Conservation (phyloP, 2,329 filamentous ascomycete species). For the Ceratocystiopsis brevicomis region DNA sequence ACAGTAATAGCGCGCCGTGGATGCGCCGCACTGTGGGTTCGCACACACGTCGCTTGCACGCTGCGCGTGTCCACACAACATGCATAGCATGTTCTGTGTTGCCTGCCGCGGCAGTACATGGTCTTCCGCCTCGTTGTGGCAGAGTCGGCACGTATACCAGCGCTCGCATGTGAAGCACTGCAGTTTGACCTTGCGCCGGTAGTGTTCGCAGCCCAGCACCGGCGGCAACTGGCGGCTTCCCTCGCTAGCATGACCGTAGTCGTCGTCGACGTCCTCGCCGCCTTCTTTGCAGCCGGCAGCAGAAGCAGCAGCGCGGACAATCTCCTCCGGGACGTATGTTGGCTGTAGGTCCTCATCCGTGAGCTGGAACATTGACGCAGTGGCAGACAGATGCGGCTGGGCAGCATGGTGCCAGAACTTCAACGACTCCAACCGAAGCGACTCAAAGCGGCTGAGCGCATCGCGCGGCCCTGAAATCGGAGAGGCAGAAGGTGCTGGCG, state of each 20-base stretch:
- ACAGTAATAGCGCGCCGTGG: constrained; percentile 81
- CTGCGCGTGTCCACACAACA: constrained; percentile 80
- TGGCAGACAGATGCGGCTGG: no score
- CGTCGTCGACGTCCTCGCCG: constrained; percentile 11
- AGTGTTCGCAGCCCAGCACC: constrained; percentile 70
- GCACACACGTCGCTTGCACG: constrained; percentile 60
- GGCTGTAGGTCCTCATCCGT: constrained; percentile 43
- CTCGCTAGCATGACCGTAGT: constrained; percentile 25
- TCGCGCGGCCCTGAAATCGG: no score
- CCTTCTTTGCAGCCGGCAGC: constrained; percentile 11
- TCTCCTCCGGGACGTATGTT: constrained; percentile 36
- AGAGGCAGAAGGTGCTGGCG: no score
- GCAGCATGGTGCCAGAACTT: constrained; percentile 31
- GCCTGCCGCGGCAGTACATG: constrained; percentile 63
- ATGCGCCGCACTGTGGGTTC: constrained; percentile 43
- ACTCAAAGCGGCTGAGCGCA: no score
- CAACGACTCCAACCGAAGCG: no score
- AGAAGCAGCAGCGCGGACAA: no score
- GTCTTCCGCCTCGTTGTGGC: constrained; percentile 69
- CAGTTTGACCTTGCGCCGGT: constrained; percentile 86
- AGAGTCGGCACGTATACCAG: constrained; percentile 93
- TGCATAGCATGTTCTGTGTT: constrained; percentile 92
- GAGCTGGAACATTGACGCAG: constrained; percentile 12
- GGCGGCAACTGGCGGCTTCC: constrained; percentile 5
- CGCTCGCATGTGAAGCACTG: constrained; percentile 77